phyloP scores from a whole-genome alignment of 208 protist species.

The Acanthamoeba royreba region DNA sequence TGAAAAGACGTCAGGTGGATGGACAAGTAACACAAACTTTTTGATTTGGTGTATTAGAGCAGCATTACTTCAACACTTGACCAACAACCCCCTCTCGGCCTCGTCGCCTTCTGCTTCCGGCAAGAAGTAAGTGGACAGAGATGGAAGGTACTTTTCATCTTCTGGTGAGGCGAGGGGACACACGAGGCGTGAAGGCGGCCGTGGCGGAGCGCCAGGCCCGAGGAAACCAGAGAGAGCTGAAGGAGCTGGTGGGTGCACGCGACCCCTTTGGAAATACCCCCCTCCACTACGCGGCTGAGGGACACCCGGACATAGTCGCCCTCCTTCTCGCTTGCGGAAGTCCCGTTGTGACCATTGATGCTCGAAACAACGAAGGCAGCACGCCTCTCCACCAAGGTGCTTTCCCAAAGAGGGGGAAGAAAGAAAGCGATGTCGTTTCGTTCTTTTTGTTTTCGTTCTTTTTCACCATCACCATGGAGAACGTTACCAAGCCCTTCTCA shows the following conservation, averaged over 20 bases:
- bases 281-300: conserved; percentile 13
- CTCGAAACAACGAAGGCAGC: not conserved
- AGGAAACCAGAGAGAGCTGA: not conserved
- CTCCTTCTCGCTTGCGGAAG: not conserved
- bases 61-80: too few species aligned
- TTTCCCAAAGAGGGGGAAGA: too few species aligned
- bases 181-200: not conserved
- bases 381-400: not conserved
- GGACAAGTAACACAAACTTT: too few species aligned
- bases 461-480: not conserved
- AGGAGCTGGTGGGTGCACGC: not conserved
- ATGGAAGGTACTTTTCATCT: not conserved
- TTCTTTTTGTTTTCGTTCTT: not conserved
- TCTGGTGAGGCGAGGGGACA: not conserved
- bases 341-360: not conserved
- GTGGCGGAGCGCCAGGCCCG: not conserved
- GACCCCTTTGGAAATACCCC: conserved; percentile 15
- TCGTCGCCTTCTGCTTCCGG: too few species aligned
- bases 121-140: too few species aligned
- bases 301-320: not conserved
- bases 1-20: too few species aligned
- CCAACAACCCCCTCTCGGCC: too few species aligned
- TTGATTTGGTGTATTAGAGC: too few species aligned
- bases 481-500: not conserved
- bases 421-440: not conserved